A percentile compares a stretch with the other conserved stretches of the same genome.
These are phyloP conservation scores for Purshia tridentata DNA, from an alignment of 306 rosid genomes.

Conservation along the genomic window DNA sequence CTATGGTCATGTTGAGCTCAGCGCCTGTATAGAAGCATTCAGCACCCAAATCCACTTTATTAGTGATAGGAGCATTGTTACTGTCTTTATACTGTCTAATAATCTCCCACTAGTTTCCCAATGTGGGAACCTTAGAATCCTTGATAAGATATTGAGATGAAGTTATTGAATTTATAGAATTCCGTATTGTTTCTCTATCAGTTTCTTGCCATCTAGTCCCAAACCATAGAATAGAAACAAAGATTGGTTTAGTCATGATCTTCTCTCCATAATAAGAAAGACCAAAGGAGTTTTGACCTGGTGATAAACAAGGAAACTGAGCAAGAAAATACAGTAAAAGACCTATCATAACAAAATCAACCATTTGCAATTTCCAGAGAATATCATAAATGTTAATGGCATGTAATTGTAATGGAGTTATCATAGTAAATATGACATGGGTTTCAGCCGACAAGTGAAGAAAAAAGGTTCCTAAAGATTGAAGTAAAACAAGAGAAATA, in stretches of 20 bases:
- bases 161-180: background rate
- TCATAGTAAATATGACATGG: background rate
- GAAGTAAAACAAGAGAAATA: slow-evolving; percentile 8
- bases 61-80: background rate
- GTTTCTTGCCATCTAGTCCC: slow-evolving; percentile 4
- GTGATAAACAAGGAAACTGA: background rate
- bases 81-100: background rate
- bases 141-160: background rate
- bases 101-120: slow-evolving; percentile 16
- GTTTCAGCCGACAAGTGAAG: background rate
- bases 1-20: slow-evolving; percentile 11
- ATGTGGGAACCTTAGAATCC: slow-evolving; percentile 7
- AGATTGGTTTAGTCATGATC: slow-evolving; percentile 3
- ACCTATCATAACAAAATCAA: background rate
- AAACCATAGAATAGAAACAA: background rate
- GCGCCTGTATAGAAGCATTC: slow-evolving; percentile 4
- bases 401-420: background rate
- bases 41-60: slow-evolving; percentile 13
- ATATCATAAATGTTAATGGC: background rate
- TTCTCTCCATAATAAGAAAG: slow-evolving; percentile 13
- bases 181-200: background rate
- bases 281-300: background rate
- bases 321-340: background rate
- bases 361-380: background rate
- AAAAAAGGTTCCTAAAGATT: background rate